Evolutionary conservation across 192 early-diverging fungal genomes (phyloP).

Genomic region (Coemansia sp.): DNA sequence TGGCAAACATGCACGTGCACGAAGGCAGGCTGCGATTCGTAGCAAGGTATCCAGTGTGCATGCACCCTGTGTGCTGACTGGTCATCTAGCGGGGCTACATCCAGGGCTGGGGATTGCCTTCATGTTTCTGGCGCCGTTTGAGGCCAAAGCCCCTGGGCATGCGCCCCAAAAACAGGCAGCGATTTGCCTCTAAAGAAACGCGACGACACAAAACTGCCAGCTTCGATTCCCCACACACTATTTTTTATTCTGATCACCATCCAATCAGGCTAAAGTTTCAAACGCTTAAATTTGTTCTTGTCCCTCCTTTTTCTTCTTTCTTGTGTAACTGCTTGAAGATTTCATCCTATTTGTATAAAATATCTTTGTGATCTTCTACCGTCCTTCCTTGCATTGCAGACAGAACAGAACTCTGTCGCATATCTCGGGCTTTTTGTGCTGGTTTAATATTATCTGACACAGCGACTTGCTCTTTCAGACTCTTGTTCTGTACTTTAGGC

Average conservation of each 20-base stretch:
- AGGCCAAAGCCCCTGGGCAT: background rate
- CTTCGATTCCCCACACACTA: background rate
- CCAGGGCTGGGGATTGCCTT: background rate
- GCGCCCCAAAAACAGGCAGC: background rate
- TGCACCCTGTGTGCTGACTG: background rate
- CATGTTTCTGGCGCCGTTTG: background rate
- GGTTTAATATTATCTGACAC: background rate
- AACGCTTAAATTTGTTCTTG: background rate
- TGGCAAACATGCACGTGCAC: conserved; percentile 3
- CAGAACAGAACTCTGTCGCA: background rate
- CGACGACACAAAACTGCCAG: no score
- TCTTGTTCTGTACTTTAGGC: background rate
- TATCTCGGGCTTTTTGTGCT: background rate
- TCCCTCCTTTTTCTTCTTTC: conserved; percentile 7
- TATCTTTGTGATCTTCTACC: background rate
- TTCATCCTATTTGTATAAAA: conserved; percentile 7
- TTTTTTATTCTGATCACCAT: background rate
- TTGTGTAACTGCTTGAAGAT: background rate
- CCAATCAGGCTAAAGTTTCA: no score
- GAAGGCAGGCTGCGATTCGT: background rate
- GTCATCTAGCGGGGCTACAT: background rate
- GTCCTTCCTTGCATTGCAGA: background rate
- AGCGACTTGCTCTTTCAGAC: background rate
- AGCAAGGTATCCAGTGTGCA: background rate
- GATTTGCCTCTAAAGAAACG: background rate